phyloP scores from a whole-genome alignment of 164 flowering plant species.

The Magnolia kwangsiensis region DNA sequence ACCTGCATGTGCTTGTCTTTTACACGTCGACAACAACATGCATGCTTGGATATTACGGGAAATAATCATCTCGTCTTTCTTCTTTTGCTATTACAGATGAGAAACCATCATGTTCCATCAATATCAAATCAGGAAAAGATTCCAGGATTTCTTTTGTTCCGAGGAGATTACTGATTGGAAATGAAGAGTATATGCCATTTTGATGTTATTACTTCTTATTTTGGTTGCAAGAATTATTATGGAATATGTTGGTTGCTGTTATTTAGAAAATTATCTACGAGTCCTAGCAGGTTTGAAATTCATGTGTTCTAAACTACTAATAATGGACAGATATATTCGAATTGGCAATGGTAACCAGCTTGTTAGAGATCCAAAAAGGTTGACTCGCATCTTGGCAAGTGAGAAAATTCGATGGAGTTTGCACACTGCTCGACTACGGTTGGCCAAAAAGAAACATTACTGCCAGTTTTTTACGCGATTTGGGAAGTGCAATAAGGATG shows the following conservation, averaged over 20 bases:
- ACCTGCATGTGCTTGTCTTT: neutral
- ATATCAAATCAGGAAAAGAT: slow-evolving; percentile 28
- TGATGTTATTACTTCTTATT: slow-evolving; percentile 1
- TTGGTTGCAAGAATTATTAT: neutral
- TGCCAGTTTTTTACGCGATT: slow-evolving; percentile 96
- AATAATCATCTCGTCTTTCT: neutral
- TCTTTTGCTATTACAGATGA: slow-evolving; percentile 35
- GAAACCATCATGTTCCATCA: slow-evolving; percentile 32
- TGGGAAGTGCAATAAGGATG: slow-evolving; percentile 88
- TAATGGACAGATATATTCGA: slow-evolving; percentile 67
- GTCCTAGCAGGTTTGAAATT: neutral
- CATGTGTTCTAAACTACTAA: neutral
- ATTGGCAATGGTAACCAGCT: slow-evolving; percentile 96
- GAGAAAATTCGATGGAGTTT: slow-evolving; percentile 96
- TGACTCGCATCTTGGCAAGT: slow-evolving; percentile 78
- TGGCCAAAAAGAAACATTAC: slow-evolving; percentile 68
- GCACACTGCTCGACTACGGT: slow-evolving; percentile 79
- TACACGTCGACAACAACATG: neutral
- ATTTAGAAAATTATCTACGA: neutral
- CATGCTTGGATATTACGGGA: neutral
- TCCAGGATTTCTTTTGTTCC: slow-evolving; percentile 57
- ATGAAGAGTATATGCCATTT: slow-evolving; percentile 70
- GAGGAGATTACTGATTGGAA: slow-evolving; percentile 74
- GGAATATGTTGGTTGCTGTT: neutral
- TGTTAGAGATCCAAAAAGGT: slow-evolving; percentile 86